Base-by-base conservation (phyloP, 768 basidiomycete species). In the Flagelloscypha sp. region DNA sequence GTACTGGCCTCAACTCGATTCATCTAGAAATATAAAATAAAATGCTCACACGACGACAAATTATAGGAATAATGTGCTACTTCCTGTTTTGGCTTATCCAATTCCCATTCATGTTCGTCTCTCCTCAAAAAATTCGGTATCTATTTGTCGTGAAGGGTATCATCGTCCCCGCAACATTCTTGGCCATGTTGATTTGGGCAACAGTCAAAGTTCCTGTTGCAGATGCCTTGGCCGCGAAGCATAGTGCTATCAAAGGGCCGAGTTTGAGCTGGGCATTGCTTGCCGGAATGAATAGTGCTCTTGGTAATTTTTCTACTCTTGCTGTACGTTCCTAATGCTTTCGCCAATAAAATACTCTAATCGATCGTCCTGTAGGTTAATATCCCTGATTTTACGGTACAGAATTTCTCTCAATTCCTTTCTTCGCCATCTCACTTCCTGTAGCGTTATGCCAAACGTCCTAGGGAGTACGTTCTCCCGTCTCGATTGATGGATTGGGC, bases 341-440 rank as follows among this genome's bases (percentile, higher is more conserved):
- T n/a, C n/a, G n/a, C n/a, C n/a, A n/a, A n/a, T n/a, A n/a, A n/a
- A n/a, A n/a, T n/a, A n/a, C n/a, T n/a, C n/a, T n/a, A n/a, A n/a
- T n/a, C n/a, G n/a, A n/a, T n/a, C n/a, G n/a, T n/a, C n/a, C n/a
- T n/a, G n/a, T n/a, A n/a, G n/a, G n/a, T 84, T 44, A 88, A 88
- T 48, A 86, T 88, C 39, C 80, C 87, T 2, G 89, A 93, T 56
- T 88, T 93, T 49, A 87, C 87, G 16, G 65, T 68, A 40, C 35
- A 57, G 19, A 31, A 22, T 45, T 1, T 20, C 17, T 27, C 15
- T 7, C 15, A 12, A 23, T n/a, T n/a, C n/a, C n/a, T n/a, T n/a
- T n/a, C n/a, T n/a, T n/a, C n/a, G n/a, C n/a, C n/a, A n/a, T n/a
- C n/a, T n/a, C n/a, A n/a, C n/a, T n/a, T n/a, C n/a, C n/a, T 29